These are phyloP conservation scores for Hymenoscyphus albidus DNA, from an alignment of 2,329 filamentous ascomycete genomes.

Conservation along the genomic window DNA sequence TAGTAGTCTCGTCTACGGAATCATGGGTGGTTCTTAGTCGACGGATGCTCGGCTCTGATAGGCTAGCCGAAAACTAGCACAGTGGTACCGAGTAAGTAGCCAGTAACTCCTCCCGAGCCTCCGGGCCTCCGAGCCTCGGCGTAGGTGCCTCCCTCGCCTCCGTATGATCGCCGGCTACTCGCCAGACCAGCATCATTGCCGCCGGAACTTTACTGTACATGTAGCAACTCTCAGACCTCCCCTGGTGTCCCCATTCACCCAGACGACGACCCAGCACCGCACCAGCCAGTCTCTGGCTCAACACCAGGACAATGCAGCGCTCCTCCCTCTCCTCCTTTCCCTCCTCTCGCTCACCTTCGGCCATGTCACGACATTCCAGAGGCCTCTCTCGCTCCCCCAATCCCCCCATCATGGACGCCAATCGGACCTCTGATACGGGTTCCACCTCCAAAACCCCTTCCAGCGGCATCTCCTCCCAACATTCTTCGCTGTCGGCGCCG, in stretches of 20 bases:
- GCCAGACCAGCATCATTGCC: too few relatives aligned
- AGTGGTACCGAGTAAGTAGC: too few relatives aligned
- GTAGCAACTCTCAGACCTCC: background rate
- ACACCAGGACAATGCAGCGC: conserved; percentile 36
- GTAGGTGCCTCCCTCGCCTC: too few relatives aligned
- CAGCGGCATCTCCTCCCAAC: conserved; percentile 53
- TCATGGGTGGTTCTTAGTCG: too few relatives aligned
- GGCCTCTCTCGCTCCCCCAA: conserved; percentile 55
- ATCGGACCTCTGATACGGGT: conserved; percentile 56
- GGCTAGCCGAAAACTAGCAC: too few relatives aligned
- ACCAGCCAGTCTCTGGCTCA: conserved; percentile 13
- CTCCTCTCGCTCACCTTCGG: conserved; percentile 54
- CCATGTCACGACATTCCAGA: conserved; percentile 49
- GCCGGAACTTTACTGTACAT: background rate
- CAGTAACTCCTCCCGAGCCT: too few relatives aligned
- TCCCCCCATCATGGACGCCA: conserved; percentile 44
- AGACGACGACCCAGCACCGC: background rate
- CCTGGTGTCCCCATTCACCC: background rate
- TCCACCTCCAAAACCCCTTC: conserved; percentile 58
- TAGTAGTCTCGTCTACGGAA: too few relatives aligned
- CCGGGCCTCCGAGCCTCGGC: too few relatives aligned
- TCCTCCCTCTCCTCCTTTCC: conserved; percentile 62
- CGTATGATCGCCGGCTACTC: too few relatives aligned
- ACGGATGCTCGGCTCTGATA: too few relatives aligned
- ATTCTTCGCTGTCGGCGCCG: conserved; percentile 55